phyloP scores from a whole-genome alignment of 805 yeast species.

The Trichomonascus vanleenenianus region DNA sequence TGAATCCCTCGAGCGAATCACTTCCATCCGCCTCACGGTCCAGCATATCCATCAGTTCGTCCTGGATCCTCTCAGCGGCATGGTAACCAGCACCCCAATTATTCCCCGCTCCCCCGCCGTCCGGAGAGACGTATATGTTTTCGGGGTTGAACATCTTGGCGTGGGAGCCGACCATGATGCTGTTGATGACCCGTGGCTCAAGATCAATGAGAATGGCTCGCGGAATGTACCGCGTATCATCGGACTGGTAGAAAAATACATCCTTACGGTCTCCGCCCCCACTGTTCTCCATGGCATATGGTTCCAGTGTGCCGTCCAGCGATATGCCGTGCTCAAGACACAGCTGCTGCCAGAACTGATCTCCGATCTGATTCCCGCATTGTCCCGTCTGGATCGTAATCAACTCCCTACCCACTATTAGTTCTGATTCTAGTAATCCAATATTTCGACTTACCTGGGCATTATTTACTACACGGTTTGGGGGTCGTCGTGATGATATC shows the following conservation, averaged over 20 bases:
- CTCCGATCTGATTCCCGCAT: constrained; percentile 95
- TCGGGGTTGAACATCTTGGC: constrained; percentile 74
- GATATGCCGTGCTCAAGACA: constrained; percentile 79
- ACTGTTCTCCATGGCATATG: constrained; percentile 27
- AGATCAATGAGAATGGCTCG: constrained; percentile 78
- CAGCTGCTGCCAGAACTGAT: constrained; percentile 85
- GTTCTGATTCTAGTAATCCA: background rate
- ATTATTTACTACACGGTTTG: background rate
- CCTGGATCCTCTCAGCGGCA: constrained; percentile 61
- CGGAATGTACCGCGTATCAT: constrained; percentile 75
- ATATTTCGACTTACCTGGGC: background rate
- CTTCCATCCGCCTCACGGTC: constrained; percentile 87
- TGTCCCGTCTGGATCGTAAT: constrained; percentile 52
- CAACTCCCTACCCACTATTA: constrained; percentile 24
- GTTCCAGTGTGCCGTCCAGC: constrained; percentile 48
- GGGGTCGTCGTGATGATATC: background rate
- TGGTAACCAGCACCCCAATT: constrained; percentile 90
- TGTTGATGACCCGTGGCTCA: constrained; percentile 76
- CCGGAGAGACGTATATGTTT: constrained; percentile 67
- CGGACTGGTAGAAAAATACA: constrained; percentile 72
- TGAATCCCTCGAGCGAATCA: constrained; percentile 85
- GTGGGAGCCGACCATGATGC: constrained; percentile 43
- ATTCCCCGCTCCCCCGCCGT: constrained; percentile 92
- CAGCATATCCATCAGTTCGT: constrained; percentile 70
- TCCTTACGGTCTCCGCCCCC: constrained; percentile 64